Conservation (phyloP, 306 rosid species). For the Trifolium subterraneum region DNA sequence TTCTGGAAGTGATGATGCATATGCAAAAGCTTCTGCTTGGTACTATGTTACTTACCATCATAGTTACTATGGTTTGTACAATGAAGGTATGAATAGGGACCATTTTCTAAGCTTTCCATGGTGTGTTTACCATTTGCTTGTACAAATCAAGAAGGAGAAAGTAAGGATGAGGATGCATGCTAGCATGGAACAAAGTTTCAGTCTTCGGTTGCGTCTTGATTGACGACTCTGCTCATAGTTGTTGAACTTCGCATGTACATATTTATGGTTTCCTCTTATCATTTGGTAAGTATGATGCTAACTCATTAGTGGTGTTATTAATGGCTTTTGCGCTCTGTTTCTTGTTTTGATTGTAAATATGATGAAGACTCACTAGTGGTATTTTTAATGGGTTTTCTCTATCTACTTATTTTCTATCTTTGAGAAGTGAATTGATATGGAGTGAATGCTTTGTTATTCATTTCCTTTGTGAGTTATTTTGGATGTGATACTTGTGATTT, state of each 20-base stretch:
- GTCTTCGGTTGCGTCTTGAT: conserved; percentile 14
- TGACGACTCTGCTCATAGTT: conserved; percentile 5
- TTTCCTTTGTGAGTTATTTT: too few relatives aligned
- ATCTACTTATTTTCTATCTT: not conserved
- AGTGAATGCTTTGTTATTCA: not conserved
- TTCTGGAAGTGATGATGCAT: conserved; percentile 42
- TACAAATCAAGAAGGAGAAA: conserved; percentile 63
- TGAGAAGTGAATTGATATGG: not conserved
- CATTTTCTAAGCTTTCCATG: conserved; percentile 83
- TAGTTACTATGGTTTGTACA: conserved; percentile 58
- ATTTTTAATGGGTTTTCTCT: not conserved
- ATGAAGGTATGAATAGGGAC: conserved; percentile 62
- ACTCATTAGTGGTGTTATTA: not conserved
- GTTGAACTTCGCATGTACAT: not conserved
- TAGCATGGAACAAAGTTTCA: conserved; percentile 31
- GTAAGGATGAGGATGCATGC: conserved; percentile 36
- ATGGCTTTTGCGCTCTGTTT: conserved; percentile 6
- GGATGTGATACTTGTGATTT: too few relatives aligned
- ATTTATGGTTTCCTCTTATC: conserved; percentile 1
- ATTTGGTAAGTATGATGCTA: not conserved
- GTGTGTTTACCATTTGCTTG: conserved; percentile 67
- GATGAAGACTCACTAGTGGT: not conserved
- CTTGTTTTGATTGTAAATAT: not conserved
- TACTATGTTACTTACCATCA: conserved; percentile 81
- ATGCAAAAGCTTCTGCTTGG: conserved; percentile 94